phyloP scores from a whole-genome alignment of 1,139 yeast genomes.

The Suhomyces bolitotheri region DNA sequence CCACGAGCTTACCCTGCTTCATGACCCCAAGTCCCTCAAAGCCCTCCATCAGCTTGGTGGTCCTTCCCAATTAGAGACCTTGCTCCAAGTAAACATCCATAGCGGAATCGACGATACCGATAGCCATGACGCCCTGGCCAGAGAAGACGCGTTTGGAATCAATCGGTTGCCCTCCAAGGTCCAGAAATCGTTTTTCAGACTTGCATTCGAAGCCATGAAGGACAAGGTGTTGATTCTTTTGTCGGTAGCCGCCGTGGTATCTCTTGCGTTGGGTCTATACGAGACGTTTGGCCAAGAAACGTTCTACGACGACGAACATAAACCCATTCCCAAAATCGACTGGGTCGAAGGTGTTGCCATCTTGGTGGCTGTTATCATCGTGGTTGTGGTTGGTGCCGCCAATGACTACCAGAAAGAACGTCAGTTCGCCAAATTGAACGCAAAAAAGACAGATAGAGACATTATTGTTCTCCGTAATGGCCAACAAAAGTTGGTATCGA shows the following conservation, averaged over 20 bases:
- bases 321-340: slow-evolving; percentile 74
- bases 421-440: slow-evolving; percentile 85
- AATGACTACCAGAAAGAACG: slow-evolving; percentile 96
- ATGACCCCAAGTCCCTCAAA: slow-evolving; percentile 54
- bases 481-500: slow-evolving; percentile 64
- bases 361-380: slow-evolving; percentile 85
- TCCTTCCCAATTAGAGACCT: slow-evolving; percentile 25
- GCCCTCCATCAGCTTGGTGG: slow-evolving; percentile 47
- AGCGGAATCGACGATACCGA: slow-evolving; percentile 46
- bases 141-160: slow-evolving; percentile 58
- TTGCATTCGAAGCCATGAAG: slow-evolving; percentile 83
- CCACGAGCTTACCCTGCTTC: slow-evolving; percentile 40
- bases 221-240: slow-evolving; percentile 88
- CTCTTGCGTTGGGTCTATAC: slow-evolving; percentile 87
- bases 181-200: slow-evolving; percentile 62
- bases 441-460: slow-evolving; percentile 82
- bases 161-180: slow-evolving; percentile 71
- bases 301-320: slow-evolving; percentile 74
- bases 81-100: slow-evolving; percentile 39
- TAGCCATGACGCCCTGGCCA: slow-evolving; percentile 26
- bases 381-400: slow-evolving; percentile 88
- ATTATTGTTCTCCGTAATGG: slow-evolving; percentile 78
- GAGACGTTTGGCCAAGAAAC: slow-evolving; percentile 88
- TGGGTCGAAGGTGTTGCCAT: slow-evolving; percentile 99
- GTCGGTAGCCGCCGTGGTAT: slow-evolving; percentile 82